A percentile compares a stretch with the other conserved stretches of the same genome.
phyloP scores from a whole-genome alignment of 257 asterid species.

The Solanum chmielewskii region DNA sequence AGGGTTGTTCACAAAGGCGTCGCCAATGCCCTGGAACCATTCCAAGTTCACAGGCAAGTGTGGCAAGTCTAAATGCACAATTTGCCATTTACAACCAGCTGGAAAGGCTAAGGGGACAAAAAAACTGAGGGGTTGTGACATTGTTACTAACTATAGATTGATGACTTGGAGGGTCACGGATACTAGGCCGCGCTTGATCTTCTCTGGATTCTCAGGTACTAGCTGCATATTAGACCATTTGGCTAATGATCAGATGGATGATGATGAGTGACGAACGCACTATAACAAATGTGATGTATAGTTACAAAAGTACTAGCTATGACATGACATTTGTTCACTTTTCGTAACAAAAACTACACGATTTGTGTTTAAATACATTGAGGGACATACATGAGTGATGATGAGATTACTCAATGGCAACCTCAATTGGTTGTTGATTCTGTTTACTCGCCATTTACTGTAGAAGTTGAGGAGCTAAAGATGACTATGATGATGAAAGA shows the following conservation, averaged over 20 bases:
- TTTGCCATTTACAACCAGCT: slow-evolving; percentile 41
- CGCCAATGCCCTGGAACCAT: slow-evolving; percentile 72
- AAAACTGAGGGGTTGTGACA: slow-evolving; percentile 19
- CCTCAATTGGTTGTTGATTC: neutral
- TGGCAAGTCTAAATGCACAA: slow-evolving; percentile 35
- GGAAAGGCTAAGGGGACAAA: slow-evolving; percentile 45
- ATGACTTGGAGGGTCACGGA: slow-evolving; percentile 46
- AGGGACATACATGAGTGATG: neutral
- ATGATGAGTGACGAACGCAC: neutral
- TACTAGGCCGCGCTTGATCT: slow-evolving; percentile 19
- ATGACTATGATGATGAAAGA: neutral
- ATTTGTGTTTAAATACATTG: neutral
- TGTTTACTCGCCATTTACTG: neutral
- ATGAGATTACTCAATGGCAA: neutral
- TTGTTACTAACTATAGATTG: slow-evolving; percentile 17
- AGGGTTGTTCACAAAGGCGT: slow-evolving; percentile 40
- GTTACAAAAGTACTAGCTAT: neutral
- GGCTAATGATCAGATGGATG: slow-evolving; percentile 4
- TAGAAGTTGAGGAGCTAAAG: neutral
- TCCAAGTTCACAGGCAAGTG: slow-evolving; percentile 79
- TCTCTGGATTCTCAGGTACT: slow-evolving; percentile 45
- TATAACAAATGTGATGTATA: neutral
- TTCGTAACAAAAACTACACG: neutral
- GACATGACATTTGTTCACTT: neutral
- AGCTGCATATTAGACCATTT: slow-evolving; percentile 43